Evolutionary conservation across 192 early-diverging fungal genomes (phyloP), one percentile per base, ranked within the genome.

Genomic region (Backusella sp.): DNA sequence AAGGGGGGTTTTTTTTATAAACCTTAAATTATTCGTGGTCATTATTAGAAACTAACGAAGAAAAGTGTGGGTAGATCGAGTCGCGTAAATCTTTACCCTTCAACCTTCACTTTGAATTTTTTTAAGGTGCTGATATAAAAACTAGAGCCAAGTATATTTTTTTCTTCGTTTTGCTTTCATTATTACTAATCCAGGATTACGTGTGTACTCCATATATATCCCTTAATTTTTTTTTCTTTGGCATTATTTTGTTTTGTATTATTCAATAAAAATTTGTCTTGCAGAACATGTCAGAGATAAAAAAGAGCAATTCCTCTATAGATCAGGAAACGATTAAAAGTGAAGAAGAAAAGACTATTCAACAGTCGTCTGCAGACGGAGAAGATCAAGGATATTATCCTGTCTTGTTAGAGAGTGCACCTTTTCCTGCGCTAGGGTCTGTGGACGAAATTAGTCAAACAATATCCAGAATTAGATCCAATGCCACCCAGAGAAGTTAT

Each of bases 381-480:
- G 56, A 28, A 62, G 56, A 62, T 23, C 23, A 7, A 11, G 56
- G 12, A 14, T 42, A 71, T 17, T 71, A 71, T 23, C 70, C 70
- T 42, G 70, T 44, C 6, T 41, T 71, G 1, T 56, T 73, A 21
- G 72, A 73, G 30, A 23, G 53, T 23, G 72, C 72, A 6, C 72
- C 72, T 19, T 73, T 73, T 37, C 72, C 72, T 36, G 72, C 36
- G 4, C 30, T 73, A 26, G 72, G 53, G 1, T 73, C 72, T 36
- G 11, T 73, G 32, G 56, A 65, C 5, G 72, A 73, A 26, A 73
- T 73, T 35, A 65, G 35, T 17, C 52, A 41, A 23, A 73, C 72
- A 59, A 28, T 73, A 4, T 41, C 72, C 6, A 56, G 21, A 41
- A 44, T 65, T 41, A 71, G n/a, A 49, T 71, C 70, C 30, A 49